Evolutionary conservation across 257 asterid species (phyloP).

Genomic region (Gentiana dahurica): DNA sequence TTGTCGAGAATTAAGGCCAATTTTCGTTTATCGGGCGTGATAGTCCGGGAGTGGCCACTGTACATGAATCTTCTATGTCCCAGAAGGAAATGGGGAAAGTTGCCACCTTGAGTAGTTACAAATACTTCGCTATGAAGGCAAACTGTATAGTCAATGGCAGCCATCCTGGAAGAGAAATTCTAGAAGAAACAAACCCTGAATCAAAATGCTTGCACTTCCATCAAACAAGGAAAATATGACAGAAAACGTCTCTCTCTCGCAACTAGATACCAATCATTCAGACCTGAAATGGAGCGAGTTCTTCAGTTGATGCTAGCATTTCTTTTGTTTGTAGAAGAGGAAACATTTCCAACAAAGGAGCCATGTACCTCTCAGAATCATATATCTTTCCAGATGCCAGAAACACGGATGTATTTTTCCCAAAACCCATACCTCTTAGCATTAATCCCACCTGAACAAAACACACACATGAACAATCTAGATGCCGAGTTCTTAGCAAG

Average conservation of each 20-base stretch:
- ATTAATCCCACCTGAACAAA: slow-evolving; percentile 83
- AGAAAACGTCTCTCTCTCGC: background rate
- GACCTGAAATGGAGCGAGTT: slow-evolving; percentile 92
- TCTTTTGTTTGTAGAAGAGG: slow-evolving; percentile 89
- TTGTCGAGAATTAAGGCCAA: slow-evolving; percentile 66
- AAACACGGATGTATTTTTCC: slow-evolving; percentile 68
- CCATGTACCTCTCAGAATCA: slow-evolving; percentile 85
- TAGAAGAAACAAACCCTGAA: slow-evolving; percentile 30
- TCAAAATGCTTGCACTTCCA: slow-evolving; percentile 17
- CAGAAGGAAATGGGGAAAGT: slow-evolving; percentile 91
- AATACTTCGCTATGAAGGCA: slow-evolving; percentile 99
- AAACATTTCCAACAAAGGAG: slow-evolving; percentile 88
- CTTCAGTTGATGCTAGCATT: slow-evolving; percentile 75
- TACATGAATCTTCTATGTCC: slow-evolving; percentile 89
- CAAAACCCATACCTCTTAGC: slow-evolving; percentile 99
- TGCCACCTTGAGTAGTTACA: slow-evolving; percentile 98
- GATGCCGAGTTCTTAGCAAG: too few relatives aligned
- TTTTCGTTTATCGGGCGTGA: slow-evolving; percentile 91
- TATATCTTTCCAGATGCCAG: slow-evolving; percentile 94
- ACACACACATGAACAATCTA: too few relatives aligned
- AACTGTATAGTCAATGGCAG: slow-evolving; percentile 97
- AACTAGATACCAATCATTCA: slow-evolving; percentile 11
- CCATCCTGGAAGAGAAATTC: slow-evolving; percentile 97
- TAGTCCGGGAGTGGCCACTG: slow-evolving; percentile 93
- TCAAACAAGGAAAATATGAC: slow-evolving; percentile 2